Percentiles rank a stretch among this genome's conserved stretches.
Evolutionary conservation across 2,329 filamentous ascomycete species (phyloP).

Genomic region (Beauveria caledonica): DNA sequence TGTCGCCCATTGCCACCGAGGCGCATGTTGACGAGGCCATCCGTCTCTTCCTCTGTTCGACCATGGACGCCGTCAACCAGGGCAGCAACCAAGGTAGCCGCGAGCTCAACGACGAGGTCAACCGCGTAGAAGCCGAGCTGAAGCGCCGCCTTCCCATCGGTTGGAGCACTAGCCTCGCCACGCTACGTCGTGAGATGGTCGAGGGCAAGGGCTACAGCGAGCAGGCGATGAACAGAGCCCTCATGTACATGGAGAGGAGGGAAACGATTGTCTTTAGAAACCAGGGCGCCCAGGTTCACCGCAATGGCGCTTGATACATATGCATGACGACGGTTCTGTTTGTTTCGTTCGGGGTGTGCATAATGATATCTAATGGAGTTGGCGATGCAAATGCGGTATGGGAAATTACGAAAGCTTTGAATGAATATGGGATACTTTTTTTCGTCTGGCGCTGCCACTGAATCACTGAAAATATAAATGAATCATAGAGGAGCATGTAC

Average conservation of each 20-base stretch:
- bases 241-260: conserved; percentile 78
- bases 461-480: neutral
- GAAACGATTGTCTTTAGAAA: conserved; percentile 80
- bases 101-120: conserved; percentile 84
- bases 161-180: conserved; percentile 87
- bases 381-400: neutral
- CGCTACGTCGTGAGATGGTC: conserved; percentile 81
- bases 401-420: conserved; percentile 1
- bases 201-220: conserved; percentile 87
- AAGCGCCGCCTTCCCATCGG: conserved; percentile 83
- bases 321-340: neutral
- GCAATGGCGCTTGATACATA: conserved; percentile 54
- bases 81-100: conserved; percentile 75
- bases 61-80: conserved; percentile 95
- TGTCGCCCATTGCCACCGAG: conserved; percentile 81
- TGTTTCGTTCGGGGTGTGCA: neutral
- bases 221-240: conserved; percentile 71
- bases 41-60: conserved; percentile 87
- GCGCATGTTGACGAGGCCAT: conserved; percentile 96
- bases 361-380: conserved; percentile 8
- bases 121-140: conserved; percentile 81
- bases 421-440: neutral
- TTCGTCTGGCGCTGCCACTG: neutral
- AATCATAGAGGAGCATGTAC: neutral
- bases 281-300: conserved; percentile 66